Base-by-base conservation (phyloP, 2,329 filamentous ascomycete species). In the Clarireedia homoeocarpa region DNA sequence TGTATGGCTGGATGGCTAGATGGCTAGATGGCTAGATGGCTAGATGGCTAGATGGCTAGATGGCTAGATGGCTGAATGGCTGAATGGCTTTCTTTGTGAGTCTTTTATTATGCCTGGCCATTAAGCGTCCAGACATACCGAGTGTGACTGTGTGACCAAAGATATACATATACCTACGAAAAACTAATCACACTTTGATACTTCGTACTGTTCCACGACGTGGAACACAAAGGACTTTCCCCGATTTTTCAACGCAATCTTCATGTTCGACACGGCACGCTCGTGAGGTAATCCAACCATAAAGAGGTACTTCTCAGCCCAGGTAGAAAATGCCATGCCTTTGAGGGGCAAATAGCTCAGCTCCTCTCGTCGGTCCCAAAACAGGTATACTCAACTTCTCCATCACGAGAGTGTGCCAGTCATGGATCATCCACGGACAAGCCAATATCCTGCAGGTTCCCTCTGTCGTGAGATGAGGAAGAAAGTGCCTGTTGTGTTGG, bases 221-320 rank as follows among this genome's bases (percentile, higher is more conserved):
- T 44, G 17, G 9, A 38, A 36, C 12, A 50, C 38, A 36, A 26
- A 50, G 45, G 34, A 50, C 17, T 50, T 30, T 50, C 52, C 52
- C 52, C 7, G 45, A 5, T 4, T 27, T 36, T 50, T 27, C 46
- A 54, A 40, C n/a, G 30, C n/a, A 44, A 24, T 44, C 12, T 24
- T 7, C 17, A 44, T 44, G n/a, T 20, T 12, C 10, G 7, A 23
- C 17, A 44, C 40, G 40, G 17, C 40, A 44, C 15, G 7, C n/a
- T 20, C 23, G 23, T 17, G 17, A 44, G 17, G 40, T 20, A 23
- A 23, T 5, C 9, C 9, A 12, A 12, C 7, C n/a, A 15, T 10
- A 51, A 42, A 39, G 6, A 27, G 30, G 30, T 46, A 46, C 23
- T 9, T 47, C 46, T 52, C 51, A 53, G 51, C 51, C 51, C 27